A percentile compares a stretch with the other conserved stretches of the same genome.
phyloP scores from a whole-genome alignment of 495 filamentous ascomycete genomes.

The Podospora comata region DNA sequence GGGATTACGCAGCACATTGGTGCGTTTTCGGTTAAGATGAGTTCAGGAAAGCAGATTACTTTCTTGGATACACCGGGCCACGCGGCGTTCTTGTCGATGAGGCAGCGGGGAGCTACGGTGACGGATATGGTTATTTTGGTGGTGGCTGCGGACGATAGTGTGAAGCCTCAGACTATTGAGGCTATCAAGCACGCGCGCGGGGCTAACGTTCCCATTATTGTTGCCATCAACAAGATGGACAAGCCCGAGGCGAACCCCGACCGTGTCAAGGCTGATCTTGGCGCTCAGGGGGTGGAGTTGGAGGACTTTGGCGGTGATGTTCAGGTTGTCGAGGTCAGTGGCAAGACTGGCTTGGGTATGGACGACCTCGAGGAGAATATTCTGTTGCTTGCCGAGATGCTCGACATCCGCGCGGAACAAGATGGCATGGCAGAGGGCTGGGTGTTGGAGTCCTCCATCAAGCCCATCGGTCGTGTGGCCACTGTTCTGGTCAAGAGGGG shows the following conservation, averaged over 20 bases:
- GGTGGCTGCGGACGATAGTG: slow-evolving; percentile 94
- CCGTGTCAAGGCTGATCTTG: slow-evolving; percentile 81
- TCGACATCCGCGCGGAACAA: slow-evolving; percentile 80
- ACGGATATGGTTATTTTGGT: slow-evolving; percentile 97
- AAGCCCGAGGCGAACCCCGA: slow-evolving; percentile 76
- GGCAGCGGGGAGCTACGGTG: slow-evolving; percentile 89
- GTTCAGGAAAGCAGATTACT: slow-evolving; percentile 81
- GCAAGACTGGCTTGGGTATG: slow-evolving; percentile 93
- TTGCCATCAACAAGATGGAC: slow-evolving; percentile 98
- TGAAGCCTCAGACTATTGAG: slow-evolving; percentile 96
- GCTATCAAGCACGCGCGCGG: slow-evolving; percentile 89
- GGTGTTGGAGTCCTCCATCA: slow-evolving; percentile 90
- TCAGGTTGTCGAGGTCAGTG: slow-evolving; percentile 84
- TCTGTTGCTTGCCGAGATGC: slow-evolving; percentile 75
- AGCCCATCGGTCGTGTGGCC: slow-evolving; percentile 79
- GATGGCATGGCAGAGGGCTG: slow-evolving; percentile 83
- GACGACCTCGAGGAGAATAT: slow-evolving; percentile 86
- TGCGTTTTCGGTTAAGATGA: slow-evolving; percentile 90
- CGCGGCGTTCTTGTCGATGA: slow-evolving; percentile 92
- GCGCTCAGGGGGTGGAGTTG: slow-evolving; percentile 79
- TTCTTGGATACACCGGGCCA: slow-evolving; percentile 98
- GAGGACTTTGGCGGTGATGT: slow-evolving; percentile 96
- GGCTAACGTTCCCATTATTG: slow-evolving; percentile 93
- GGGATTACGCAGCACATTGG: slow-evolving; percentile 99
- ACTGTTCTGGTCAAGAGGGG: slow-evolving; percentile 86